Conservation (phyloP, 169 alveolate genomes). For the Plasmodium fragile region DNA sequence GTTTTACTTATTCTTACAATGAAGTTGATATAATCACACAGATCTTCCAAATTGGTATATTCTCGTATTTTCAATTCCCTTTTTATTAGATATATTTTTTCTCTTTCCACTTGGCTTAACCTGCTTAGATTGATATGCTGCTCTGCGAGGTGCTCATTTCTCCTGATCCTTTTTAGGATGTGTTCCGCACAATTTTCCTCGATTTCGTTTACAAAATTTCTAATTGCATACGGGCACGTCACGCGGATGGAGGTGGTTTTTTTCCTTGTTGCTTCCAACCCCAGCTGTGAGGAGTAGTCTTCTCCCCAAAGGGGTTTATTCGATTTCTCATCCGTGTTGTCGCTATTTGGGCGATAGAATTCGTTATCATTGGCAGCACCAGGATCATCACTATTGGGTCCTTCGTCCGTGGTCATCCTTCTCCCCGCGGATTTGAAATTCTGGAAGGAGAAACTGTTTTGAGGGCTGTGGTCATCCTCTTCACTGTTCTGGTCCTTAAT, state of each 20-base stretch:
- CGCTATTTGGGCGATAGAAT: background rate
- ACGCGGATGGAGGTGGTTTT: background rate
- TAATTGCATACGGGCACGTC: constrained; percentile 46
- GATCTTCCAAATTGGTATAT: constrained; percentile 61
- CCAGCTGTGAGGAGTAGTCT: background rate
- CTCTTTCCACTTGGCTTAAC: constrained; percentile 56
- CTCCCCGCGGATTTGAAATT: background rate
- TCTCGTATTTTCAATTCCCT: constrained; percentile 64
- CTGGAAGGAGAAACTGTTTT: background rate
- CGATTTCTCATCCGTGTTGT: background rate
- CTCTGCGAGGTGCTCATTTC: constrained; percentile 41
- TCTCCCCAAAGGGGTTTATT: background rate
- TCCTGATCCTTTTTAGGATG: constrained; percentile 24
- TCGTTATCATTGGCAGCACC: background rate
- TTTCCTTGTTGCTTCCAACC: background rate
- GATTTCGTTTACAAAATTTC: constrained; percentile 8
- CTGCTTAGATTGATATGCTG: constrained; percentile 29
- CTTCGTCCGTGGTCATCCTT: background rate
- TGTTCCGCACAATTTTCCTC: constrained; percentile 33
- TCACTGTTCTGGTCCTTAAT: background rate
- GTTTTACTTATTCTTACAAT: constrained; percentile 66
- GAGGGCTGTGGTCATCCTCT: background rate
- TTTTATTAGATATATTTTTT: constrained; percentile 40
- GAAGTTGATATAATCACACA: constrained; percentile 73
- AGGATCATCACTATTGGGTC: background rate